A percentile compares a stretch with the other conserved stretches of the same genome.
phyloP scores from a whole-genome alignment of 129 eudicot species.

The Saposhnikovia divaricata region DNA sequence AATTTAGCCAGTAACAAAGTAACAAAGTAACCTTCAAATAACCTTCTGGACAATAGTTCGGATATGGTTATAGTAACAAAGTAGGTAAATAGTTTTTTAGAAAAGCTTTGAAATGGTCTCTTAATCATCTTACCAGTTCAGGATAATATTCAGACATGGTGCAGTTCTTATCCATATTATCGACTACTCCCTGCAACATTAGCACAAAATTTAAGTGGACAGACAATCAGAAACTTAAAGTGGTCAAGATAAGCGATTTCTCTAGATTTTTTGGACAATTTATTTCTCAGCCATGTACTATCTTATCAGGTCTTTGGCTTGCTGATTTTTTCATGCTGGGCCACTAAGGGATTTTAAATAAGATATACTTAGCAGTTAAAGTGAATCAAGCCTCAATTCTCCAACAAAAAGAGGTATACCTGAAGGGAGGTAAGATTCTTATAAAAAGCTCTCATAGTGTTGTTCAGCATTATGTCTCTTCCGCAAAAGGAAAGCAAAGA shows the following conservation, averaged over 20 bases:
- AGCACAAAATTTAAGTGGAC: neutral
- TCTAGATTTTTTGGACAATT: neutral
- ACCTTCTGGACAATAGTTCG: constrained; percentile 26
- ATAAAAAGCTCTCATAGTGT: constrained; percentile 57
- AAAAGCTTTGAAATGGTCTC: neutral
- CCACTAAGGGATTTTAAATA: neutral
- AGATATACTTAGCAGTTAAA: neutral
- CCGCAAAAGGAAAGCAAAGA: constrained; percentile 33
- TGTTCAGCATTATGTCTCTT: constrained; percentile 58
- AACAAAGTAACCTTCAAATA: too few species aligned
- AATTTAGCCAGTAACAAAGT: too few species aligned
- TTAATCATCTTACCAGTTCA: constrained; percentile 35
- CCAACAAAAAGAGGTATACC: constrained; percentile 19
- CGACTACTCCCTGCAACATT: constrained; percentile 51
- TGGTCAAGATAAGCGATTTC: neutral
- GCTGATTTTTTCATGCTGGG: neutral
- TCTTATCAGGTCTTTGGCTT: neutral
- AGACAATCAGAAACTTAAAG: neutral
- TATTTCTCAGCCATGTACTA: neutral
- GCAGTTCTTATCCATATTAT: constrained; percentile 69
- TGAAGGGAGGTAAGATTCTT: constrained; percentile 53
- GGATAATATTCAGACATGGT: constrained; percentile 45
- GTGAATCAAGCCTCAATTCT: neutral
- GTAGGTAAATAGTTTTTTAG: neutral
- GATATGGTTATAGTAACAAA: constrained; percentile 13